Conservation (phyloP, 202 grass and related monocot genomes). For the Bolboschoenoplectus hybrid region DNA sequence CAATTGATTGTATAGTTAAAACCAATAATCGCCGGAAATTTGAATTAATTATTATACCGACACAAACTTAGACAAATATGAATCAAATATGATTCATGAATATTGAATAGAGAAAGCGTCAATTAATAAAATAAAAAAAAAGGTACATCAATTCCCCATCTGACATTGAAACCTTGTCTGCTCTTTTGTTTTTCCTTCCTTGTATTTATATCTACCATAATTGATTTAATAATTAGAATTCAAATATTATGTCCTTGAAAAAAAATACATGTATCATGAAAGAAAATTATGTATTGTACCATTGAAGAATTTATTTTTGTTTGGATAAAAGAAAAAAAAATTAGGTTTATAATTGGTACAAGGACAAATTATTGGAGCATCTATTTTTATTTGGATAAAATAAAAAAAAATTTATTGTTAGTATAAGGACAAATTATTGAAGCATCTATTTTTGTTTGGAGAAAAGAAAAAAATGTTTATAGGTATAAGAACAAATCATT, state of each 20-base stretch:
- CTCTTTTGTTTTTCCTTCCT: conserved; percentile 23
- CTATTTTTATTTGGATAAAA: no score
- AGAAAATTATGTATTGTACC: no score
- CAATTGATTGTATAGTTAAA: no score
- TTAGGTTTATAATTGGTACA: no score
- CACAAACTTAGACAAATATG: not conserved
- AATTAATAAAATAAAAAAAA: not conserved
- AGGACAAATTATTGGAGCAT: no score
- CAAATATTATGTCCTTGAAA: not conserved
- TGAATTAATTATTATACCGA: conserved; percentile 18
- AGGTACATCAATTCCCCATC: not conserved
- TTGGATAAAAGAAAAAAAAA: not conserved
- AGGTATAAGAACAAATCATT: no score
- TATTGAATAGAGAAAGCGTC: not conserved
- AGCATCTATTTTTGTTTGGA: no score
- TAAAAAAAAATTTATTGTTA: no score
- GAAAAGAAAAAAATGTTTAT: no score
- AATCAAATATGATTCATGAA: conserved; percentile 1
- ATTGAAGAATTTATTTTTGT: not conserved
- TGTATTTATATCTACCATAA: not conserved
- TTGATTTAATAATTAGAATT: not conserved
- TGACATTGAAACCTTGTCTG: conserved; percentile 16
- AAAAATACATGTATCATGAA: no score
- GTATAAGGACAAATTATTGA: no score
- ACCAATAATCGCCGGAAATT: no score